A percentile compares a stretch with the other conserved stretches of the same genome.
Conservation (phyloP, 371 early-diverging fungal genomes). For the Mucor indicus region DNA sequence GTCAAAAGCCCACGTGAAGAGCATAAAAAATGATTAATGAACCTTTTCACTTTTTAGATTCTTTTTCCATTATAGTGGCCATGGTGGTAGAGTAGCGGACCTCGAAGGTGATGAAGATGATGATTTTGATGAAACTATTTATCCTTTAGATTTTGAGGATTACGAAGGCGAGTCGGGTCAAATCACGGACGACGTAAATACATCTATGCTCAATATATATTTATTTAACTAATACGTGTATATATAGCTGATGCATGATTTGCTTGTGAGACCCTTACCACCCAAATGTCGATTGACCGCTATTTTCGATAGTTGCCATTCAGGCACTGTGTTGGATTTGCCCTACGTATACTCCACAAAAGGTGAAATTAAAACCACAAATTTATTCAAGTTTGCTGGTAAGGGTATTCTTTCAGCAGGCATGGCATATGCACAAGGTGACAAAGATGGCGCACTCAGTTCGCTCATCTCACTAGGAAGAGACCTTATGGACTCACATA, state of each 20-base stretch:
- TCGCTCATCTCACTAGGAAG: slow-evolving; percentile 50
- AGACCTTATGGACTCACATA: slow-evolving; percentile 36
- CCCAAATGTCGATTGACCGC: slow-evolving; percentile 81
- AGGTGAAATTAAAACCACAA: slow-evolving; percentile 60
- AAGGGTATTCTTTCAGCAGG: slow-evolving; percentile 48
- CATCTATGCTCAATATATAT: background rate
- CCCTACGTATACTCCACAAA: slow-evolving; percentile 79
- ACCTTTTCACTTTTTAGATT: slow-evolving; percentile 32
- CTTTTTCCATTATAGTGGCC: slow-evolving; percentile 91
- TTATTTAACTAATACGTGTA: too few species aligned
- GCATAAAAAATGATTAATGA: background rate
- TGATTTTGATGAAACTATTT: slow-evolving; percentile 59
- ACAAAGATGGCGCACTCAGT: slow-evolving; percentile 37
- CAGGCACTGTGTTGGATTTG: slow-evolving; percentile 84
- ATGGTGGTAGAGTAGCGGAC: slow-evolving; percentile 76
- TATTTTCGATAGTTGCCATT: slow-evolving; percentile 86
- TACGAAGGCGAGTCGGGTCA: slow-evolving; percentile 62
- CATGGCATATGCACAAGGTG: slow-evolving; percentile 48
- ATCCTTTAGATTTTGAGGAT: slow-evolving; percentile 79
- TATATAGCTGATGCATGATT: slow-evolving; percentile 60
- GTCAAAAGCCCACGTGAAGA: background rate
- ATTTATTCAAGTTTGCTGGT: slow-evolving; percentile 49
- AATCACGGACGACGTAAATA: slow-evolving; percentile 81
- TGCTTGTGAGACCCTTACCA: slow-evolving; percentile 82
- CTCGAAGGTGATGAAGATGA: slow-evolving; percentile 83